phyloP scores from a whole-genome alignment of 1,284 basidiomycete genomes.

The Naganishia sp. region DNA sequence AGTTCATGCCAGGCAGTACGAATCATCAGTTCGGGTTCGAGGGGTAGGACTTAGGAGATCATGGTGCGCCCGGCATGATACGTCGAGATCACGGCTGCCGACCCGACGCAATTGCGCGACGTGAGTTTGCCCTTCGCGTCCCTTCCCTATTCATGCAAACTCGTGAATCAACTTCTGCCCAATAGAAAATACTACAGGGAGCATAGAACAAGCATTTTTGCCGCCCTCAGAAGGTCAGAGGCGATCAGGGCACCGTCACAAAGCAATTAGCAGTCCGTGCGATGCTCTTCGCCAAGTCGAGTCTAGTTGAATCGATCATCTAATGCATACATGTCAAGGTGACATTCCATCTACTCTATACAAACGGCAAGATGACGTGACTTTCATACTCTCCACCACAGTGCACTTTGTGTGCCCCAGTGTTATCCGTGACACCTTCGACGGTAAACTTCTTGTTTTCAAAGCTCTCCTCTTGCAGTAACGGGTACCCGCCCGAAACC shows the following conservation, averaged over 20 bases:
- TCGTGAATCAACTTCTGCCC: too few relatives aligned
- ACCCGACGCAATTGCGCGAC: too few relatives aligned
- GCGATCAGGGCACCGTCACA: too few relatives aligned
- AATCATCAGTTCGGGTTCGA: not conserved
- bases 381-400: constrained; percentile 34
- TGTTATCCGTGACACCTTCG: constrained; percentile 32
- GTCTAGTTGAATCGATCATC: not conserved
- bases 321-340: not conserved
- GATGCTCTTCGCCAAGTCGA: not conserved
- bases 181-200: too few relatives aligned
- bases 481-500: constrained; percentile 35
- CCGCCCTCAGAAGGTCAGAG: too few relatives aligned
- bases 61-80: not conserved
- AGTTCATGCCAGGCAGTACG: not conserved
- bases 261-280: too few relatives aligned
- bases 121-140: too few relatives aligned
- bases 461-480: constrained; percentile 34
- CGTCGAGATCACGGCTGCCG: too few relatives aligned
- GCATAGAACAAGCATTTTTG: too few relatives aligned
- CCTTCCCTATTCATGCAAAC: too few relatives aligned
- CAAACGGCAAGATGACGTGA: constrained; percentile 32
- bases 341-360: not conserved
- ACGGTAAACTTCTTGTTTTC: constrained; percentile 21
- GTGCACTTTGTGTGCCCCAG: constrained; percentile 34
- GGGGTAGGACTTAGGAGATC: not conserved